Percentiles rank a stretch among this genome's conserved stretches.
Conservation (phyloP, 2,329 filamentous ascomycete species). For the Fusarium proliferatum region DNA sequence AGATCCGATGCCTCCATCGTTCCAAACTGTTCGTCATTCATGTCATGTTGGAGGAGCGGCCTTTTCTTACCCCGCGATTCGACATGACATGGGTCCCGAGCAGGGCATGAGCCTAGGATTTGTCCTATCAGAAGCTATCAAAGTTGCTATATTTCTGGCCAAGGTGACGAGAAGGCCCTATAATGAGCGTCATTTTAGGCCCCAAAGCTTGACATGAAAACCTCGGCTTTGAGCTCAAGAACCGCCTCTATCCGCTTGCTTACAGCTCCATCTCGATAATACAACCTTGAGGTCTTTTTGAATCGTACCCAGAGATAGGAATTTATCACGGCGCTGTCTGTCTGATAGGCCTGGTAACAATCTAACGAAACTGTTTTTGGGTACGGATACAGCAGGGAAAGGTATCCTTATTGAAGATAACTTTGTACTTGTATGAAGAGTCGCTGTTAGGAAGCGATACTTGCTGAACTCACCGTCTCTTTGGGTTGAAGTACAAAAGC, state of each 20-base stretch:
- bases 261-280: neutral
- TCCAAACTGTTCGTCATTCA: neutral
- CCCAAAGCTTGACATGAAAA: neutral
- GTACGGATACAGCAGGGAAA: neutral
- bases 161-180: constrained; percentile 17
- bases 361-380: neutral
- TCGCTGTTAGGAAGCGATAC: neutral
- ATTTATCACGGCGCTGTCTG: neutral
- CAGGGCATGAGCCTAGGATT: neutral
- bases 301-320: neutral
- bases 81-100: neutral
- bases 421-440: neutral
- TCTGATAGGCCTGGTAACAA: neutral
- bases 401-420: neutral
- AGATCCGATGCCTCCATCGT: neutral
- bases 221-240: neutral
- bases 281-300: neutral
- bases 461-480: neutral
- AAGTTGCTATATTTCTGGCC: constrained; percentile 25
- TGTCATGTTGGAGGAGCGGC: constrained; percentile 14
- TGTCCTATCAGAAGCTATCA: constrained; percentile 28
- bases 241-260: neutral
- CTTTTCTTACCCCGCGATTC: constrained; percentile 32
- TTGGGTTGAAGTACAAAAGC: neutral
- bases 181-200: neutral